A percentile compares a stretch with the other conserved stretches of the same genome.
These are phyloP conservation scores for Coemansia umbellata DNA, from an alignment of 192 early-diverging fungal species.

Conservation along the genomic window DNA sequence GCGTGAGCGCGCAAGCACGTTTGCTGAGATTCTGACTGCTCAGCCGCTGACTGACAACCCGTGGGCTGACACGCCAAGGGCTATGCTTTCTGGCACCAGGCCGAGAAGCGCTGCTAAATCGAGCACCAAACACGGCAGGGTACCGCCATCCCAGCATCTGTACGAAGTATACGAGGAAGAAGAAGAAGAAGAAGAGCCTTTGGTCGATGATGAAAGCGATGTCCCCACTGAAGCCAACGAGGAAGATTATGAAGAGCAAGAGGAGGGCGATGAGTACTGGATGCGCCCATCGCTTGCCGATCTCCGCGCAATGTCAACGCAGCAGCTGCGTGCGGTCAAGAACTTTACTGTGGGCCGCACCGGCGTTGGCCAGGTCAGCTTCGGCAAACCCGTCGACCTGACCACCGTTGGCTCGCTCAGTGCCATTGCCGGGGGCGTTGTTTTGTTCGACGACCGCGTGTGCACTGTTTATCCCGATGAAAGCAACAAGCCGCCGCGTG, in stretches of 20 bases:
- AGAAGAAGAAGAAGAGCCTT: slow-evolving; percentile 1
- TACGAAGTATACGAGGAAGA: neutral
- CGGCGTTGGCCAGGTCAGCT: slow-evolving; percentile 72
- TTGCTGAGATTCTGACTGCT: neutral
- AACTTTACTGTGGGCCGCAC: slow-evolving; percentile 69
- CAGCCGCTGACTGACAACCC: slow-evolving; percentile 13
- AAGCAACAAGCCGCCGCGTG: slow-evolving; percentile 69
- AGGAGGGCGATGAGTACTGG: slow-evolving; percentile 58
- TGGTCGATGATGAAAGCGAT: slow-evolving; percentile 1
- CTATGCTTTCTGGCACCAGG: neutral
- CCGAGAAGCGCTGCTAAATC: too few species aligned
- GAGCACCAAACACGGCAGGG: too few species aligned
- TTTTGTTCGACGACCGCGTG: slow-evolving; percentile 67
- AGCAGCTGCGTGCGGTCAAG: slow-evolving; percentile 66
- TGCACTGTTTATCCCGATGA: slow-evolving; percentile 84
- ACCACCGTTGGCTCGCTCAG: slow-evolving; percentile 50
- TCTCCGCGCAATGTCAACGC: slow-evolving; percentile 64
- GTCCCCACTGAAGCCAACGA: neutral
- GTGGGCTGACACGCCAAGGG: slow-evolving; percentile 12
- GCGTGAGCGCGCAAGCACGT: neutral
- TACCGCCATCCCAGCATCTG: neutral
- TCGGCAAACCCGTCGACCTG: slow-evolving; percentile 80
- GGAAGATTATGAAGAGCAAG: slow-evolving; percentile 5
- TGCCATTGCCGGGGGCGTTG: slow-evolving; percentile 75
- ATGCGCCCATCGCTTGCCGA: slow-evolving; percentile 69